These are phyloP conservation scores for Agrocybe pediades DNA, from an alignment of 768 basidiomycete species.

Conservation along the genomic window DNA sequence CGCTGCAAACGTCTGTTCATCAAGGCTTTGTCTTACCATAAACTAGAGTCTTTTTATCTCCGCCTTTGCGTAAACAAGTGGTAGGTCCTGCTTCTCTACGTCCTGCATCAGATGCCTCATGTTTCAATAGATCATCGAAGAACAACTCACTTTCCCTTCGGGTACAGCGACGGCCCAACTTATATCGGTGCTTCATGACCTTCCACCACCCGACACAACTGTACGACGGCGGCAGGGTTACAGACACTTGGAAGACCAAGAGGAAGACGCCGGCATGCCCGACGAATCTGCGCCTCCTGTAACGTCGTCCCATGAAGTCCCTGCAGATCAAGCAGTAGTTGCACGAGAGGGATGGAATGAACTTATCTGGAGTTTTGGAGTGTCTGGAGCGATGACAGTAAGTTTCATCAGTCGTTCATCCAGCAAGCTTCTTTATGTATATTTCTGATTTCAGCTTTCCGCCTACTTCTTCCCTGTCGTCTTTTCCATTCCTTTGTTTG, in stretches of 20 bases:
- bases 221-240: constrained; percentile 63
- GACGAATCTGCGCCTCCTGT: constrained; percentile 13
- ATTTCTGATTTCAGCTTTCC: constrained; percentile 51
- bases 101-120: background rate
- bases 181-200: constrained; percentile 83
- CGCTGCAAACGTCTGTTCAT: background rate
- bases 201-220: constrained; percentile 65
- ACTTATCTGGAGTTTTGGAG: constrained; percentile 76
- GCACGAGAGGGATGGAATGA: constrained; percentile 76
- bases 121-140: constrained; percentile 76
- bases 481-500: constrained; percentile 87
- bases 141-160: constrained; percentile 91
- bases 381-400: constrained; percentile 78
- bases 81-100: constrained; percentile 43
- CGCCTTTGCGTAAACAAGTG: constrained; percentile 93
- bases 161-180: constrained; percentile 96
- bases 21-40: constrained; percentile 2
- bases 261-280: constrained; percentile 23
- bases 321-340: constrained; percentile 46
- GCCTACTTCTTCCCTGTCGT: constrained; percentile 90
- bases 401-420: constrained; percentile 19
- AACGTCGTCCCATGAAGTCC: constrained; percentile 30
- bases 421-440: constrained; percentile 3
- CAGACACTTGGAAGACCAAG: constrained; percentile 38
- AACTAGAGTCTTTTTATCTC: constrained; percentile 88